These are phyloP conservation scores for Cyberlindnera xylosilytica DNA, from an alignment of 805 yeast genomes.

Conservation along the genomic window DNA sequence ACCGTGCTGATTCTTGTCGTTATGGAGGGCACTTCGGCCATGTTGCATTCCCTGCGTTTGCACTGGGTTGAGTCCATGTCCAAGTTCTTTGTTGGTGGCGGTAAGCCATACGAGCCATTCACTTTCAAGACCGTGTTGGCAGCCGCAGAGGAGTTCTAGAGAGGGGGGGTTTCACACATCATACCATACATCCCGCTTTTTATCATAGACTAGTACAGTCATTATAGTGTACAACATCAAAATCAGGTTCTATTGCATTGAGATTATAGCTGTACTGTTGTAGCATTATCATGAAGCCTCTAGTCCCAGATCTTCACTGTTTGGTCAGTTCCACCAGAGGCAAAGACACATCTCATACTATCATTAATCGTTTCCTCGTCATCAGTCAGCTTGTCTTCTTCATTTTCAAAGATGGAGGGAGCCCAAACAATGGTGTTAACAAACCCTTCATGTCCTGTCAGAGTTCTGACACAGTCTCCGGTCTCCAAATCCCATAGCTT, in stretches of 20 bases:
- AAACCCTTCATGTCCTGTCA: constrained; percentile 72
- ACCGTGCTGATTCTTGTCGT: constrained; percentile 88
- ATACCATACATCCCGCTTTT: neutral
- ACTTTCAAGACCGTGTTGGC: constrained; percentile 43
- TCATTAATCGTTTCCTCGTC: constrained; percentile 34
- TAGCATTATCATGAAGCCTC: no score
- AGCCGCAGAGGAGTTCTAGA: constrained; percentile 2
- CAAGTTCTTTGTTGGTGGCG: constrained; percentile 96
- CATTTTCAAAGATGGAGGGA: constrained; percentile 32
- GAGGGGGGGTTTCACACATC: no score
- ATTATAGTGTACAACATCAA: no score
- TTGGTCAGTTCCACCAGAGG: constrained; percentile 93
- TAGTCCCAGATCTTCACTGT: constrained; percentile 85
- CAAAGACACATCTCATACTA: constrained; percentile 67
- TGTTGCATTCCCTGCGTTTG: constrained; percentile 96
- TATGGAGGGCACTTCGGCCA: constrained; percentile 99
- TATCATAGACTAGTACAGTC: no score
- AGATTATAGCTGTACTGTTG: no score
- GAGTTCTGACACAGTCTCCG: constrained; percentile 46
- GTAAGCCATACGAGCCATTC: constrained; percentile 87
- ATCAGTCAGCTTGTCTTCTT: constrained; percentile 27
- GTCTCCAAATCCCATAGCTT: constrained; percentile 71
- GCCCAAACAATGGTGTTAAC: constrained; percentile 62
- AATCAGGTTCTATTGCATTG: neutral
- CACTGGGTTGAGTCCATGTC: constrained; percentile 99